Base-by-base conservation (phyloP, 1,284 basidiomycete species). In the Cutaneotrichosporon daszewskae region DNA sequence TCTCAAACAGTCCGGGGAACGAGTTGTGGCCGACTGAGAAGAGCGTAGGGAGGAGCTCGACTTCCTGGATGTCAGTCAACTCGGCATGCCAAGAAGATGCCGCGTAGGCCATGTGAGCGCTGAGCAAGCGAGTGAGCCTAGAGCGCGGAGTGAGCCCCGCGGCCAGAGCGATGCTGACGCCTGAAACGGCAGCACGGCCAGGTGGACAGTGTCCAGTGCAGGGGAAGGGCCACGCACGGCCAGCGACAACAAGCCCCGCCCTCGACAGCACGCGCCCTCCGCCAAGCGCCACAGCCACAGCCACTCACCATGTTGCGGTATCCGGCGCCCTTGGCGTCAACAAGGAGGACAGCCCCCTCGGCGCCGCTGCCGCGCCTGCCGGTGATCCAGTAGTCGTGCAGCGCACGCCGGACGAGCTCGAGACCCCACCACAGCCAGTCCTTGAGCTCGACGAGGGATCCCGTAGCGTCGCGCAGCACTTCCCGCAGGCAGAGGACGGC, bases 261-360 rank as follows among this genome's bases (percentile, higher is more conserved):
- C n/a, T n/a, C n/a, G n/a, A n/a, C n/a, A n/a, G n/a, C n/a, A n/a
- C n/a, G n/a, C n/a, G n/a, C n/a, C n/a, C n/a, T n/a, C n/a, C n/a
- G n/a, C n/a, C n/a, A n/a, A n/a, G n/a, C n/a, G n/a, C n/a, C n/a
- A n/a, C n/a, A n/a, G n/a, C n/a, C n/a, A n/a, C n/a, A n/a, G n/a
- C n/a, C 7, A 58, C 67, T 58, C 38, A 69, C 70, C 44, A 72
- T 49, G 40, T 72, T 71, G 7, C 62, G 54, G 49, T 69, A 68
- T 0, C 68, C 63, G 3, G 67, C 68, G 5, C 61, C 66, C 16
- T 53, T 55, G 2, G 62, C 66, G 46, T 72, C 68, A 7, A 71
- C 55, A 2, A 72, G 12, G 14, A 71, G 28, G 7, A 66, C 59
- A 42, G 60, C 56, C 7, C 66, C 64, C 41, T 64, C 62, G 9